phyloP scores from a whole-genome alignment of 208 protist genomes.

The Leishmania aethiopica region DNA sequence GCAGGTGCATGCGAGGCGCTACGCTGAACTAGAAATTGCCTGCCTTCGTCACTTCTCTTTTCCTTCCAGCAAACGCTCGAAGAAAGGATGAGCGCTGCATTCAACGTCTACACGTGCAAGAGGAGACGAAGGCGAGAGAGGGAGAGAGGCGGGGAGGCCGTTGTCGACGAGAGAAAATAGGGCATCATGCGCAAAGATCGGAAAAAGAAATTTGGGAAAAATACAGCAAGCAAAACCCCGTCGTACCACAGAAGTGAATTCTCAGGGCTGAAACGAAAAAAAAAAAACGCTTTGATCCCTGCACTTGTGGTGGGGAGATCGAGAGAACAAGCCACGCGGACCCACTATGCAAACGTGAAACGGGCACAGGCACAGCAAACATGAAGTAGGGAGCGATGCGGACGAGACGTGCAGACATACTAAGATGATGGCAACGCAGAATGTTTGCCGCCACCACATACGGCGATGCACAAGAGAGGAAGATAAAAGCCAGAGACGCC shows the following conservation, averaged over 20 bases:
- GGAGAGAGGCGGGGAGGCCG: not conserved
- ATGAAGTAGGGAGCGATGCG: not conserved
- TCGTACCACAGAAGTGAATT: not conserved
- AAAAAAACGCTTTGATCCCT: not conserved
- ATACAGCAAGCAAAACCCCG: not conserved
- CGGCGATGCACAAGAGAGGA: not conserved
- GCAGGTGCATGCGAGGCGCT: not conserved
- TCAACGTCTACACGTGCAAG: not conserved
- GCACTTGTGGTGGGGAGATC: not conserved
- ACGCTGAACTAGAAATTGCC: not conserved
- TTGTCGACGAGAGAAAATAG: not conserved
- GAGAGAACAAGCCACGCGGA: not conserved
- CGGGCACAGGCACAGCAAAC: not conserved
- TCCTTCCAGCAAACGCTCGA: not conserved
- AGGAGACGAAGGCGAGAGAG: not conserved
- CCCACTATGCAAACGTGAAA: not conserved
- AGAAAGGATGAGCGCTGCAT: not conserved
- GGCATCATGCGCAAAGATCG: not conserved
- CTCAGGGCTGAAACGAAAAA: not conserved
- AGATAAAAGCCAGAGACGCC: not conserved
- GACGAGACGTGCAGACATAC: not conserved
- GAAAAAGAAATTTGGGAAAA: not conserved
- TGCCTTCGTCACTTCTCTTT: not conserved
- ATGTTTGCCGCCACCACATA: not conserved
- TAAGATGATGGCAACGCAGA: not conserved